Evolutionary conservation across 345 rosid species (phyloP), one percentile per base, ranked within the genome.

Genomic region (Acer campestre): DNA sequence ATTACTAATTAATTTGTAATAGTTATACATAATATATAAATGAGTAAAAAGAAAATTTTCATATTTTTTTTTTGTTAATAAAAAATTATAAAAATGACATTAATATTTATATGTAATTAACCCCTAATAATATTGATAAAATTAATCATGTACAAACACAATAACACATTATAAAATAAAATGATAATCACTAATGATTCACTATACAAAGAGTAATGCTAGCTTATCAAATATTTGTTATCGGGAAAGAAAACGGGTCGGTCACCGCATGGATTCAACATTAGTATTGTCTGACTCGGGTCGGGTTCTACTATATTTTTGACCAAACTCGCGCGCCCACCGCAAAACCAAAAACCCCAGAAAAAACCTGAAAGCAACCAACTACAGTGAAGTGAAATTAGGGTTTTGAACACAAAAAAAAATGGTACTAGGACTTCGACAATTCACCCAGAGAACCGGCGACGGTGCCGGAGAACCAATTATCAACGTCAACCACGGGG

Each of bases 371-470:
- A 7, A 6, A 51, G 4, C 35, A 51, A 63, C 51, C 20, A 40
- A 38, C 27, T 17, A 48, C 74, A 13, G 23, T 18, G 63, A 35
- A 63, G 49, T 62, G 46, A 78, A 66, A 40, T 42, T 59, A 27
- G 68, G 68, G 61, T 35, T 76, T 29, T 9, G 20, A 71, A 23
- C 9, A n/a, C 0, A n/a, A 59, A 53, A n/a, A n/a, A 75, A 76
- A 23, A 97, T 93, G 98, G 94, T 66, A 51, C 53, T 78, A 62
- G 99, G 99, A 78, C 90, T 94, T 16, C 81, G 89, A 73, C 86
- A 84, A 67, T 97, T 90, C 87, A 79, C 86, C 4, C 86, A 78
- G 16, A 83, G 99, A 75, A 65, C 71, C 66, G 85, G 82, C 64
- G 86, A 83, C 35, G 95, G 88, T 71, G 80, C 84, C 38, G 98